Evolutionary conservation across 768 basidiomycete species (phyloP), one percentile per base, ranked within the genome.

Genomic region (Lentinus tigrinus): DNA sequence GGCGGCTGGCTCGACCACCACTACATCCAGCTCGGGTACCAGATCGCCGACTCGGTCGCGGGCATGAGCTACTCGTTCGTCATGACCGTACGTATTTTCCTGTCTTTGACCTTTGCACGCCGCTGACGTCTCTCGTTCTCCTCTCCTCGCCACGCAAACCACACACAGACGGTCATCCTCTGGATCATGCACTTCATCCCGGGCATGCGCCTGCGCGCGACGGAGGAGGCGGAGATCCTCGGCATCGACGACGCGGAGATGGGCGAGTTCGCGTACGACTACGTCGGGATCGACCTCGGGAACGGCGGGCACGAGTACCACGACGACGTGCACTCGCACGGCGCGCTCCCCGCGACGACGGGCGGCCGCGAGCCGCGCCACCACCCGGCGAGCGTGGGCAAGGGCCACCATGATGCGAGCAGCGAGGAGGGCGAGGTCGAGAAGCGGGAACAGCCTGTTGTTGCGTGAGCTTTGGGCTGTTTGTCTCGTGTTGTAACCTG

Each of bases 1-100:
- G 95, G 95, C 28, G 95, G 95, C 36, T 98, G 94, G 94, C 74
- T 97, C 57, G 85, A 93, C 72, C 83, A 86, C 67, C 79, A 91
- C 72, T 91, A 80, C 62, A 78, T 85, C 48, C 95, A 97, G 70
- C 84, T 97, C 44, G 93, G 85, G 3, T 87, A 90, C 64, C 94
- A 97, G 71, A 70, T 95, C 58, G 95, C 90, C 0, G 87, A 89
- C 72, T 88, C 86, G 0, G 73, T 75, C 21, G 76, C 87, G 34
- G 85, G 88, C 28, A 65, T 92, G 34, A 73, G 74, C 13, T 91
- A 91, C 67, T 87, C 87, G 47, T 89, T 93, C 72, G 81, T 84
- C 64, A 75, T 92, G 75, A 93, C 91, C 42, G 87, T 88, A 62
- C 70, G 85, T 77, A 14, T 31, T 31, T 23, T 1, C 37, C n/a